Conservation (phyloP, 73 alveolate genomes). For the Stentor roeselii region DNA sequence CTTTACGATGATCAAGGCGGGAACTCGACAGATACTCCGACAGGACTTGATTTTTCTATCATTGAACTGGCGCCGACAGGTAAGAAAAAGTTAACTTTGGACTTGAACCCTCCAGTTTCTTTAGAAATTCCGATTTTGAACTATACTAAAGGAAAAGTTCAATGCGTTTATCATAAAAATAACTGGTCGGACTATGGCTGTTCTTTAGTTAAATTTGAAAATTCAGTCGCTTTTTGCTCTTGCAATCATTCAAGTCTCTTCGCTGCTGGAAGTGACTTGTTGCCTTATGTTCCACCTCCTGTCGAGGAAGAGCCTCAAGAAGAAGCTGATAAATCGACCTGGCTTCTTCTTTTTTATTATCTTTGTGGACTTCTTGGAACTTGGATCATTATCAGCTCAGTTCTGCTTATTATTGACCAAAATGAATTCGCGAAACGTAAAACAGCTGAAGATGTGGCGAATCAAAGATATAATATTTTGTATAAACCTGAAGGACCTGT, state of each 20-base stretch:
- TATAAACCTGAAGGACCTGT: neutral
- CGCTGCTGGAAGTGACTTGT: neutral
- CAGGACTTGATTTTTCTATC: neutral
- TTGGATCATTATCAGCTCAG: neutral
- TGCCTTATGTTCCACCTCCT: neutral
- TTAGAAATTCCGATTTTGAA: neutral
- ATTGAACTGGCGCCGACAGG: neutral
- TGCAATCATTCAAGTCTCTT: neutral
- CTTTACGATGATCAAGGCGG: neutral
- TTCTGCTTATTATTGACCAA: neutral
- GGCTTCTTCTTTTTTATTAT: neutral
- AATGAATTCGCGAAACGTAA: neutral
- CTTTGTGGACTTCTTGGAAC: slow-evolving; percentile 3
- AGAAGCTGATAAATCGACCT: neutral
- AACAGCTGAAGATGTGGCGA: neutral
- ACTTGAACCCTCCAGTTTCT: neutral
- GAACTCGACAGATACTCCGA: neutral
- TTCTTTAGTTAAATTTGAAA: neutral
- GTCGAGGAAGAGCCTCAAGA: neutral
- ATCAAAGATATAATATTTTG: neutral
- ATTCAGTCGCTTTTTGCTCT: neutral
- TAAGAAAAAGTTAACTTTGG: neutral
- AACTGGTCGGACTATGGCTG: neutral
- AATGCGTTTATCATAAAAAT: neutral
- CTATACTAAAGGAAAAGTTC: neutral